Percentiles rank a stretch among this genome's conserved stretches.
These are phyloP conservation scores for Berberis vulgaris DNA, from an alignment of 164 flowering plant genomes.

Conservation along the genomic window DNA sequence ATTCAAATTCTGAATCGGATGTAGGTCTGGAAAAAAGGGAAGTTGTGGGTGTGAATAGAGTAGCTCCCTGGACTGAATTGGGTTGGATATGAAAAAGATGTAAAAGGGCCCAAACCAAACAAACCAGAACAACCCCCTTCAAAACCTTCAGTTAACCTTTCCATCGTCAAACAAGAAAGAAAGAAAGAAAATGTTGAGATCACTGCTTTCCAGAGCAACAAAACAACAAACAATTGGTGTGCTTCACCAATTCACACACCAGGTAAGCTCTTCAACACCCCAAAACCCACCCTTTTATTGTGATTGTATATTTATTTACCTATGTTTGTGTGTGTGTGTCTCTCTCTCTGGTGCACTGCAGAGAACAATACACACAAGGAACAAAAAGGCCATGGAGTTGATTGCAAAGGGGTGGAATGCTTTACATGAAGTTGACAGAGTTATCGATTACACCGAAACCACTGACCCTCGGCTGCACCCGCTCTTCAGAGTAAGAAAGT, in stretches of 20 bases:
- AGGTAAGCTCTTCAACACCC: slow-evolving; percentile 1
- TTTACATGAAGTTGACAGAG: slow-evolving; percentile 85
- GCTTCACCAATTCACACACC: slow-evolving; percentile 15
- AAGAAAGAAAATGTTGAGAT: slow-evolving; percentile 22
- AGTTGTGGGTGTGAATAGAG: too few relatives aligned
- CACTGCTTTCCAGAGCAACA: slow-evolving; percentile 11
- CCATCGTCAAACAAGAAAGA: too few relatives aligned
- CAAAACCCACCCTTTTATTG: neutral
- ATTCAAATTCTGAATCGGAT: too few relatives aligned
- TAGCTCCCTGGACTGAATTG: too few relatives aligned
- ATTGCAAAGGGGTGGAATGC: slow-evolving; percentile 89
- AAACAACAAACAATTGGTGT: neutral
- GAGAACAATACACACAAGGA: slow-evolving; percentile 81
- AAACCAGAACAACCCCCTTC: too few relatives aligned
- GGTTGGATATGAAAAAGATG: too few relatives aligned
- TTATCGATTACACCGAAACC: slow-evolving; percentile 63
- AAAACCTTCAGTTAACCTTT: too few relatives aligned
- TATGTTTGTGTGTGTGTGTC: neutral
- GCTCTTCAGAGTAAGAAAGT: slow-evolving; percentile 30
- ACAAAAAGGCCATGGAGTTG: slow-evolving; percentile 73
- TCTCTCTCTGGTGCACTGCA: slow-evolving; percentile 7
- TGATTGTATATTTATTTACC: neutral
- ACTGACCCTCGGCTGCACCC: slow-evolving; percentile 83
- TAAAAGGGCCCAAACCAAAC: too few relatives aligned
- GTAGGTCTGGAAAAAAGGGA: too few relatives aligned